phyloP scores from a whole-genome alignment of 2,329 filamentous ascomycete genomes.

The Byssoonygena ceratinophila region DNA sequence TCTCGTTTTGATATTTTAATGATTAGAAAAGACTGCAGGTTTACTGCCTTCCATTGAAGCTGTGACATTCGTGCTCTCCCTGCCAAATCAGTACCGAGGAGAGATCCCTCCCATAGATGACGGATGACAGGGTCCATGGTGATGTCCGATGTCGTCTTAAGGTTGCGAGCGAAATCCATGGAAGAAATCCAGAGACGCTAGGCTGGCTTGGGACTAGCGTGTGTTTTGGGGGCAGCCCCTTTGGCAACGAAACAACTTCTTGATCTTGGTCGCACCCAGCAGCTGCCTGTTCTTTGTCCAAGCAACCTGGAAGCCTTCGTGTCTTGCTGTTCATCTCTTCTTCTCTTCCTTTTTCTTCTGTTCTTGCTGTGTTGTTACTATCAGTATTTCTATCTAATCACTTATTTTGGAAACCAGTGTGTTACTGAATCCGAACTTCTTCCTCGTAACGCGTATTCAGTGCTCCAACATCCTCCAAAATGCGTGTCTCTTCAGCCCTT shows the following conservation, averaged over 20 bases:
- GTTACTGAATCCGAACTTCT: not conserved
- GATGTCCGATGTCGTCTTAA: not conserved
- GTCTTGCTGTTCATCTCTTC: not conserved
- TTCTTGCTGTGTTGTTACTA: not conserved
- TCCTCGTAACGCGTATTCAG: not conserved
- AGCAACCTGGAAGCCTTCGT: conserved; percentile 3
- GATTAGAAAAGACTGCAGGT: too few species aligned
- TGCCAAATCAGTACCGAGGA: too few species aligned
- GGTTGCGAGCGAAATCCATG: not conserved
- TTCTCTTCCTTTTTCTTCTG: not conserved
- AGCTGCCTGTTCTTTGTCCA: not conserved
- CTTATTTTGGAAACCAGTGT: not conserved
- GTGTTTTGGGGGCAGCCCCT: too few species aligned
- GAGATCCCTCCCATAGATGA: too few species aligned
- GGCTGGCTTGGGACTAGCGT: not conserved
- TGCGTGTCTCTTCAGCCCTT: conserved; percentile 23
- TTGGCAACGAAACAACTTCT: too few species aligned
- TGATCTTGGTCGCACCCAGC: conserved; percentile 2
- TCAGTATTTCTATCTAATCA: conserved; percentile 2
- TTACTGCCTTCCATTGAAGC: too few species aligned
- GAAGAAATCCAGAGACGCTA: not conserved
- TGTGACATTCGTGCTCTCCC: too few species aligned
- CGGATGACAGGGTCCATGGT: too few species aligned
- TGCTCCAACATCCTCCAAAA: conserved; percentile 1
- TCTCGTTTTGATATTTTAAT: too few species aligned